A percentile compares a stretch with the other conserved stretches of the same genome.
Conservation (phyloP, 2,329 filamentous ascomycete species). For the Madurella fahalii region DNA sequence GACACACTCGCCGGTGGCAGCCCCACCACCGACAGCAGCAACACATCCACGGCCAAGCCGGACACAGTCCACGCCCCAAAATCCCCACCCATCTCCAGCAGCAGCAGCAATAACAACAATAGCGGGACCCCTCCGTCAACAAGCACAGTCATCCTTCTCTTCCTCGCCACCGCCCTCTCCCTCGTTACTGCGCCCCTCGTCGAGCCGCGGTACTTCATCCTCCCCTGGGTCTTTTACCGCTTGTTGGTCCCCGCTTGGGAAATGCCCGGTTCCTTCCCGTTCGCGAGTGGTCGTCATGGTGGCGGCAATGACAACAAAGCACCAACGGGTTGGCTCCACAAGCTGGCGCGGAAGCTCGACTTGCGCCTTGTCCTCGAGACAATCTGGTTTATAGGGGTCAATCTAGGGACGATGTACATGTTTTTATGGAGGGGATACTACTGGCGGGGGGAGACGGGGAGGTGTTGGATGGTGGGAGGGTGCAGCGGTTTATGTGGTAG, state of each 20-base stretch:
- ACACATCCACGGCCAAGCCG: background rate
- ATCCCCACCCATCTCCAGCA: background rate
- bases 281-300: background rate
- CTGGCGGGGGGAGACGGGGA: constrained; percentile 55
- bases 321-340: background rate
- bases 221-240: constrained; percentile 92
- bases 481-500: constrained; percentile 85
- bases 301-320: no score
- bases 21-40: background rate
- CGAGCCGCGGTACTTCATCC: constrained; percentile 92
- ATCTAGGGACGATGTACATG: constrained; percentile 62
- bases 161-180: constrained; percentile 70
- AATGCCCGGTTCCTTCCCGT: background rate
- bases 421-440: constrained; percentile 66
- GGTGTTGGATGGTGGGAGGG: constrained; percentile 49
- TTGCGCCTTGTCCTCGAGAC: constrained; percentile 58
- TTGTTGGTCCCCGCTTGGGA: constrained; percentile 63
- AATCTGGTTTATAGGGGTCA: constrained; percentile 63
- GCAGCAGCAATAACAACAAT: background rate
- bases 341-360: constrained; percentile 33
- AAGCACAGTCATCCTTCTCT: constrained; percentile 52
- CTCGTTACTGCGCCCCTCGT: constrained; percentile 87
- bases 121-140: constrained; percentile 25
- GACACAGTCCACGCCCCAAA: background rate
- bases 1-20: constrained; percentile 20